Conservation (phyloP, 768 basidiomycete species). For the Russula vinacea region DNA sequence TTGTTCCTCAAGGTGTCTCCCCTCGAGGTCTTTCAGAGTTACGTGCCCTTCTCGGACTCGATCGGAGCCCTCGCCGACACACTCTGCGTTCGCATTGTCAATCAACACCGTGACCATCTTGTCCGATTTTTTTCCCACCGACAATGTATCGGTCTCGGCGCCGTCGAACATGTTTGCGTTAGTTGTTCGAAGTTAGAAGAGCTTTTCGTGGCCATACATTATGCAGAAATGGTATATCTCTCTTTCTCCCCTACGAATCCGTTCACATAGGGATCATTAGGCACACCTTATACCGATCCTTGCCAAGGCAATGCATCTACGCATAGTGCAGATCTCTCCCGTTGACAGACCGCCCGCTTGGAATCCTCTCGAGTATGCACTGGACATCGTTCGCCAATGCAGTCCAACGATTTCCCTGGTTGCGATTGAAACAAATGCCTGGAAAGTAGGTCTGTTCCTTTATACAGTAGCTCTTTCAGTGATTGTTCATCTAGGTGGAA, state of each 20-base stretch:
- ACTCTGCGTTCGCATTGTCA: conserved; percentile 53
- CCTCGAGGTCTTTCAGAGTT: conserved; percentile 61
- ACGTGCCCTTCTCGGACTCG: conserved; percentile 46
- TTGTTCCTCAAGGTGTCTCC: conserved; percentile 48
- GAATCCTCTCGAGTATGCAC: conserved; percentile 28
- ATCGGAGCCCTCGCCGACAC: conserved; percentile 42
- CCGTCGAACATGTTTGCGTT: conserved; percentile 53
- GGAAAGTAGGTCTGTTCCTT: conserved; percentile 50
- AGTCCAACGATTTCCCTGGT: conserved; percentile 54
- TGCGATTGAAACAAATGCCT: conserved; percentile 66
- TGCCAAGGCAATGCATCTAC: conserved; percentile 45
- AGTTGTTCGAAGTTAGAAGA: conserved; percentile 55
- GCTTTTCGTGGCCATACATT: conserved; percentile 58
- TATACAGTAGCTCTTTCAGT: no score
- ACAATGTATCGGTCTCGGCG: conserved; percentile 51
- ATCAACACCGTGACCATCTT: conserved; percentile 50
- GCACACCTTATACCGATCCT: conserved; percentile 43
- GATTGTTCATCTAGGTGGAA: conserved; percentile 16
- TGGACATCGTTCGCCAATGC: conserved; percentile 50
- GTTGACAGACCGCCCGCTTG: conserved; percentile 23
- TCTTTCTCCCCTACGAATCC: not conserved
- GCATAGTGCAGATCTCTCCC: conserved; percentile 62
- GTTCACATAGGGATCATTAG: conserved; percentile 34
- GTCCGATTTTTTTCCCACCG: conserved; percentile 61
- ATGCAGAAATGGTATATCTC: conserved; percentile 44